These are phyloP conservation scores for Penstemon barbatus DNA, from an alignment of 257 asterid species.

Conservation along the genomic window DNA sequence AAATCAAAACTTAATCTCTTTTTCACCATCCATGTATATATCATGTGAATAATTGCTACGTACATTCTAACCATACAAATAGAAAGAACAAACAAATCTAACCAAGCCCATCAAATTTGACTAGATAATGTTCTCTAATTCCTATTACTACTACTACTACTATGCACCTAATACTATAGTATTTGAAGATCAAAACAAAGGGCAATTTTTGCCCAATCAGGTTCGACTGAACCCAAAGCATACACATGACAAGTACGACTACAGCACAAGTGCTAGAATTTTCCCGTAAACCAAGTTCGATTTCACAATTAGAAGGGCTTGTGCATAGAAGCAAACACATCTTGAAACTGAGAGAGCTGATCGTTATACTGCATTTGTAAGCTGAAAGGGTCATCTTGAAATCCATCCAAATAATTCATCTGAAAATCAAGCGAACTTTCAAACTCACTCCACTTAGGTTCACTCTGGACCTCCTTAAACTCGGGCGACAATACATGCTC, in stretches of 20 bases:
- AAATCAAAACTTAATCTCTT: conserved; percentile 28
- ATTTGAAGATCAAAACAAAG: no score
- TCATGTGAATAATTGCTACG: conserved; percentile 10
- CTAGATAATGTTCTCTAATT: conserved; percentile 21
- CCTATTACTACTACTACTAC: conserved; percentile 24
- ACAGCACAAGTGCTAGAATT: no score
- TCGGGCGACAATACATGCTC: conserved; percentile 48
- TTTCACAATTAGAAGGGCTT: conserved; percentile 40
- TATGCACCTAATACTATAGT: neutral
- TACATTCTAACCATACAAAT: conserved; percentile 28
- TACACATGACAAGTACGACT: no score
- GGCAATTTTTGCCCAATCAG: no score
- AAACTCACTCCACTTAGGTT: conserved; percentile 42
- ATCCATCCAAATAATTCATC: conserved; percentile 45
- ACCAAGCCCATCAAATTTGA: conserved; percentile 36
- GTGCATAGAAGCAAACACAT: conserved; percentile 52
- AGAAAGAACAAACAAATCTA: conserved; percentile 35
- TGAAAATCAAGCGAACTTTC: conserved; percentile 45
- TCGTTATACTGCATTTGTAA: conserved; percentile 52
- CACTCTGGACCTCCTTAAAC: conserved; percentile 60
- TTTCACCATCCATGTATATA: conserved; percentile 24
- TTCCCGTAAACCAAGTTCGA: neutral
- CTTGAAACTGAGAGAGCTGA: conserved; percentile 47
- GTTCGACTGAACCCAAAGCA: no score
- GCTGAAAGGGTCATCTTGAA: conserved; percentile 52